Conservation (phyloP, 108 stramenopile genomes). For the Schizochytrium sp. region DNA sequence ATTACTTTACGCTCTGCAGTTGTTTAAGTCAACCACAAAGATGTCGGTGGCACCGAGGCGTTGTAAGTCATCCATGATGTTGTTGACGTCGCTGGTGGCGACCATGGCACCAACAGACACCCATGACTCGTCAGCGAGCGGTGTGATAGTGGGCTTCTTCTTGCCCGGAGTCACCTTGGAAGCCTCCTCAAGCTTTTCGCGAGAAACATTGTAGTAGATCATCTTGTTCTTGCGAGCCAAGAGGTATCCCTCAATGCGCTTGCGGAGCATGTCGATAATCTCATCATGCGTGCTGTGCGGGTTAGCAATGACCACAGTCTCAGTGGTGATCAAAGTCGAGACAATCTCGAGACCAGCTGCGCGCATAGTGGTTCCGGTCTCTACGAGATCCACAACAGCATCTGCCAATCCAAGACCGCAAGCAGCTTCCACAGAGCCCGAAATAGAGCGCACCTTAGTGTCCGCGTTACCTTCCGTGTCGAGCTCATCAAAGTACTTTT, state of each 20-base stretch:
- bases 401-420: slow-evolving; percentile 95
- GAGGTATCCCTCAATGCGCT: slow-evolving; percentile 93
- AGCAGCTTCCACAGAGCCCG: slow-evolving; percentile 95
- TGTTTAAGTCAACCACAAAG: slow-evolving; percentile 86
- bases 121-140: slow-evolving; percentile 84
- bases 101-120: slow-evolving; percentile 88
- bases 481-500: slow-evolving; percentile 84
- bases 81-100: slow-evolving; percentile 82
- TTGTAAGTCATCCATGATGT: slow-evolving; percentile 92
- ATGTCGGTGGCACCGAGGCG: slow-evolving; percentile 92
- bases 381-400: slow-evolving; percentile 96
- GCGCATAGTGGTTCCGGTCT: slow-evolving; percentile 98
- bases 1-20: slow-evolving; percentile 78
- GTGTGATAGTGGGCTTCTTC: slow-evolving; percentile 90
- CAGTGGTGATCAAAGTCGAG: slow-evolving; percentile 84
- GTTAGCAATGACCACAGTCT: slow-evolving; percentile 79
- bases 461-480: slow-evolving; percentile 81
- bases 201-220: slow-evolving; percentile 90
- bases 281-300: slow-evolving; percentile 85
- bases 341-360: slow-evolving; percentile 95
- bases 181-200: slow-evolving; percentile 80
- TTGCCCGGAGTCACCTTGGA: slow-evolving; percentile 92
- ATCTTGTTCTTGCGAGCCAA: slow-evolving; percentile 93
- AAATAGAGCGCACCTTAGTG: slow-evolving; percentile 88
- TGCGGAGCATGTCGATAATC: slow-evolving; percentile 85